Evolutionary conservation across 2,329 filamentous ascomycete genomes (phyloP).

Genomic region (Microcyclosporella mali): DNA sequence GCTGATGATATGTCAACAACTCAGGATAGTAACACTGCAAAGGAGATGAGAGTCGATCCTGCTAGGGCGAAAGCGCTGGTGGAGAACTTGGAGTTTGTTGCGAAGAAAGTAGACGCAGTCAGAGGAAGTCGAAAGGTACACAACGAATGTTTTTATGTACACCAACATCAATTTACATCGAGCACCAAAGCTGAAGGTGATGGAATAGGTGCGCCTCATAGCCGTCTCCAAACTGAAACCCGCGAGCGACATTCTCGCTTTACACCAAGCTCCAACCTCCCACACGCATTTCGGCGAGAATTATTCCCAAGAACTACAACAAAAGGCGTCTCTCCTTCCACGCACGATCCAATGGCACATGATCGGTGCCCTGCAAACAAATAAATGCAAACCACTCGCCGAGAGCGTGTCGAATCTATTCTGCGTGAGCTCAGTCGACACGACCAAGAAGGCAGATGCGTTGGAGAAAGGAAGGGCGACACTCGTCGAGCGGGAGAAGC

Average conservation of each 20-base stretch:
- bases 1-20: neutral
- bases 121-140: conserved; percentile 18
- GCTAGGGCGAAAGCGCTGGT: conserved; percentile 41
- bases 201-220: conserved; percentile 70
- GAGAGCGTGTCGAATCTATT: conserved; percentile 79
- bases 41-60: conserved; percentile 34
- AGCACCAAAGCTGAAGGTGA: conserved; percentile 2
- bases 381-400: conserved; percentile 83
- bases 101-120: conserved; percentile 36
- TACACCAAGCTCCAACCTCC: conserved; percentile 55
- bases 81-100: conserved; percentile 40
- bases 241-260: conserved; percentile 77
- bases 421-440: conserved; percentile 87
- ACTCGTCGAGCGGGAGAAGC: conserved; percentile 36
- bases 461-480: conserved; percentile 70
- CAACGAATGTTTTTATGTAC: conserved; percentile 6
- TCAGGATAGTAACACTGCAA: conserved; percentile 2
- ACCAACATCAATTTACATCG: neutral
- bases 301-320: conserved; percentile 72
- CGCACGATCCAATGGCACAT: conserved; percentile 84
- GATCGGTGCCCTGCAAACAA: conserved; percentile 88
- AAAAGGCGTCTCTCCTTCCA: conserved; percentile 79
- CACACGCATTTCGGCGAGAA: conserved; percentile 85
- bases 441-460: conserved; percentile 75
- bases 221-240: conserved; percentile 97